Evolutionary conservation across 371 early-diverging fungal genomes (phyloP).

Genomic region (Sporodiniella umbellata): DNA sequence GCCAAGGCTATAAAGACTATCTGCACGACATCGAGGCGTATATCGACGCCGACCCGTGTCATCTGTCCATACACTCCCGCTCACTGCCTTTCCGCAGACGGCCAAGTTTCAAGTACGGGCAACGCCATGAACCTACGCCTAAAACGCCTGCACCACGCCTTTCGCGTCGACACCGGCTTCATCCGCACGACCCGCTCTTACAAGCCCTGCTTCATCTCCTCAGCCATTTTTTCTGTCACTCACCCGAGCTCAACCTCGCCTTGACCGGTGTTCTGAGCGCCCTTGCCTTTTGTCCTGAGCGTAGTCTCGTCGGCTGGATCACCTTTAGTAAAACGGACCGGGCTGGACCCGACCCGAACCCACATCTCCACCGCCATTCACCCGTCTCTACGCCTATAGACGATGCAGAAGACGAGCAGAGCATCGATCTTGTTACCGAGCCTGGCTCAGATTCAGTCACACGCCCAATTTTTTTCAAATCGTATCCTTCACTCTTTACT

Average conservation of each 20-base stretch:
- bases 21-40: slow-evolving; percentile 70
- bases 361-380: slow-evolving; percentile 31
- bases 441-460: slow-evolving; percentile 32
- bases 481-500: slow-evolving; percentile 64
- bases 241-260: slow-evolving; percentile 85
- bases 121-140: slow-evolving; percentile 31
- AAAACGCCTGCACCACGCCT: not conserved
- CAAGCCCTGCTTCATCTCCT: slow-evolving; percentile 63
- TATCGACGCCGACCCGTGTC: slow-evolving; percentile 63
- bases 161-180: slow-evolving; percentile 53
- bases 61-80: slow-evolving; percentile 38
- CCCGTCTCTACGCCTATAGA: slow-evolving; percentile 22
- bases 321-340: slow-evolving; percentile 66
- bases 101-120: slow-evolving; percentile 61
- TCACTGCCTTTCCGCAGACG: slow-evolving; percentile 43
- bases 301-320: slow-evolving; percentile 78
- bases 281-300: slow-evolving; percentile 72
- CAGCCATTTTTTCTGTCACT: slow-evolving; percentile 81
- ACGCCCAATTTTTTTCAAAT: slow-evolving; percentile 44
- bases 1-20: slow-evolving; percentile 75
- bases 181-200: slow-evolving; percentile 61
- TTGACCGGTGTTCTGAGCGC: slow-evolving; percentile 86
- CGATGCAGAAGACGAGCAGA: slow-evolving; percentile 50
- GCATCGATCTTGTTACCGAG: slow-evolving; percentile 45
- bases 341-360: slow-evolving; percentile 37